Base-by-base conservation (phyloP, 371 early-diverging fungal species). In the Lichtheimia corymbifera region DNA sequence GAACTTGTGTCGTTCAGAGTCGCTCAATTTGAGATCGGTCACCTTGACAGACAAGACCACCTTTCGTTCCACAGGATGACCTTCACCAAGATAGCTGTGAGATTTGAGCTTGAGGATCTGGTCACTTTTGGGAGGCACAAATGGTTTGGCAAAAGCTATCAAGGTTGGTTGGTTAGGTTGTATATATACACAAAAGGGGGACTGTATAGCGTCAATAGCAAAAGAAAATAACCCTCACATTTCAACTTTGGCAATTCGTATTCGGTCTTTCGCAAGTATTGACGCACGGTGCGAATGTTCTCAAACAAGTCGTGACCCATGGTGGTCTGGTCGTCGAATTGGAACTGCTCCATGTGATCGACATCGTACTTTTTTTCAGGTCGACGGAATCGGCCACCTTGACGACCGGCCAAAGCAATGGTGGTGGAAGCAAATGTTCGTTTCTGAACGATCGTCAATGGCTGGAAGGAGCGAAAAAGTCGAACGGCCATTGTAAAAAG, bases 241-340 rank as follows among this genome's bases (percentile, higher is more conserved):
- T 67, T 80, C 52, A 89, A 72, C 64, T 84, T 82, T 18, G 89
- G 89, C 15, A 89, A 62, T 62, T 89, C 89, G 59, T 80, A 84
- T 59, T 86, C 75, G 42, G 83, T 76, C 65, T 85, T 87, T 56
- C 87, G 74, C 50, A 89, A 77, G 68, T 88, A 88, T 59, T 83
- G 71, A 41, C 89, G 80, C 49, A 89, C 81, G 42, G 83, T 80
- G 24, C 82, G 75, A 62, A 83, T 83, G 52, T 83, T 77, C 43
- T 81, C 79, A 66, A 86, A 73, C 13, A 73, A 67, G 22, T 79
- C 77, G 65, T 85, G 80, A 58, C 87, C 88, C 47, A 76, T 67
- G 35, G 84, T 82, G 22, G 86, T 76, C 51, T 83, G 83, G 64
- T 86, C 86, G 63, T 86, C 83, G 59, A 86, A 86, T 20, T 75